A percentile compares a stretch with the other conserved stretches of the same genome.
Evolutionary conservation across 345 rosid genomes (phyloP).

Genomic region (Isatis tinctoria): DNA sequence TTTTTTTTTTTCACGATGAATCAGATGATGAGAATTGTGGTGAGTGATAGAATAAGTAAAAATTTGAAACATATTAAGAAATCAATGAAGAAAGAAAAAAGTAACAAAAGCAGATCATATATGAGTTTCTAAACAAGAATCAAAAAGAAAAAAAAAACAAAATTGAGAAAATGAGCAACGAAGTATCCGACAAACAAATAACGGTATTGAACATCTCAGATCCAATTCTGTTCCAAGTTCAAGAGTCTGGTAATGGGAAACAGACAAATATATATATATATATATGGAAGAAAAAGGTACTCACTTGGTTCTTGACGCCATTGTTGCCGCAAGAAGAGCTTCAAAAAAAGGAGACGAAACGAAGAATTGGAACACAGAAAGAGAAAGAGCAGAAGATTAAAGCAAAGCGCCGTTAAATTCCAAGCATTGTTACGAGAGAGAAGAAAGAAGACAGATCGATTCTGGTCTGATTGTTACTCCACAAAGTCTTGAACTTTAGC

Average conservation of each 20-base stretch:
- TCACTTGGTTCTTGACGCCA: constrained; percentile 33
- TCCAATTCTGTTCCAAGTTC: background rate
- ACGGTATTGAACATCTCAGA: background rate
- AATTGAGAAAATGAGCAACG: background rate
- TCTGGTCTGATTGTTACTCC: background rate
- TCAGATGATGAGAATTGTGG: background rate
- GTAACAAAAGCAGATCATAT: background rate
- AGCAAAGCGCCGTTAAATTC: constrained; percentile 28
- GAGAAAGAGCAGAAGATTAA: constrained; percentile 1
- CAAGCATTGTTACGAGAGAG: constrained; percentile 25
- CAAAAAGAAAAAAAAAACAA: background rate
- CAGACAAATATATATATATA: no score
- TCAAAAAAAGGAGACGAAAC: background rate
- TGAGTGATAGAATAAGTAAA: background rate
- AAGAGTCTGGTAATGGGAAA: background rate
- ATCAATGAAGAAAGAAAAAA: background rate
- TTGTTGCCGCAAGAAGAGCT: constrained; percentile 13
- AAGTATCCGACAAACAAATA: background rate
- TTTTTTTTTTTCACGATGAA: background rate
- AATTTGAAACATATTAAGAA: background rate
- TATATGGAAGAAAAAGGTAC: background rate
- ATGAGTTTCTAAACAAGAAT: background rate
- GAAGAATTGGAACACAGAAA: background rate
- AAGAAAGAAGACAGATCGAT: constrained; percentile 10
- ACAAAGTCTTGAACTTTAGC: constrained; percentile 15